phyloP scores from a whole-genome alignment of 1,284 basidiomycete genomes.

The Sutorius eximius region DNA sequence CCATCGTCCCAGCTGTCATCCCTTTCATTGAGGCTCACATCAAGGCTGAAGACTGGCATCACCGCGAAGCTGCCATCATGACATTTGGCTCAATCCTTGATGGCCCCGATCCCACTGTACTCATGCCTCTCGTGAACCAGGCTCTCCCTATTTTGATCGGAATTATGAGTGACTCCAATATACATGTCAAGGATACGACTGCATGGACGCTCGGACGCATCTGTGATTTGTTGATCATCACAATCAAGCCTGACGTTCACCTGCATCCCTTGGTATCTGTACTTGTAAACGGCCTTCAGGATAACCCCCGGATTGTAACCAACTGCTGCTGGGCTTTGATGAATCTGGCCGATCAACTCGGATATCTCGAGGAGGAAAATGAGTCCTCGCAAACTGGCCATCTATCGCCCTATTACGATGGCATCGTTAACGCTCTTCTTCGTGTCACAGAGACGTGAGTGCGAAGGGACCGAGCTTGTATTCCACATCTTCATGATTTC shows the following conservation, averaged over 20 bases:
- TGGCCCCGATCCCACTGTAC: slow-evolving; percentile 85
- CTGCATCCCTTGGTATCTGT: slow-evolving; percentile 83
- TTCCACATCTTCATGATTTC: slow-evolving; percentile 14
- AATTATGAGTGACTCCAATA: slow-evolving; percentile 89
- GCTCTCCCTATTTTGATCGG: slow-evolving; percentile 92
- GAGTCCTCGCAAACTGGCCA: slow-evolving; percentile 50
- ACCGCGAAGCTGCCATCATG: slow-evolving; percentile 97
- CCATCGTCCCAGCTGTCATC: slow-evolving; percentile 90
- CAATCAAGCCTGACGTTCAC: slow-evolving; percentile 90
- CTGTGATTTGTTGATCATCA: slow-evolving; percentile 85
- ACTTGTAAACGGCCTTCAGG: slow-evolving; percentile 80
- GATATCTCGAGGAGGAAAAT: slow-evolving; percentile 61
- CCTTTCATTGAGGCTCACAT: slow-evolving; percentile 99
- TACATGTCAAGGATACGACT: slow-evolving; percentile 94
- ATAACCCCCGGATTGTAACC: slow-evolving; percentile 84
- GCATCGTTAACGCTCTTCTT: slow-evolving; percentile 79
- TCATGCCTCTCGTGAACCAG: slow-evolving; percentile 91
- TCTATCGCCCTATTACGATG: slow-evolving; percentile 90
- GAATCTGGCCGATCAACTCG: slow-evolving; percentile 89
- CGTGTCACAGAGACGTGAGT: slow-evolving; percentile 82
- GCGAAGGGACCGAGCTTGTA: not conserved
- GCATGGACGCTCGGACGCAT: slow-evolving; percentile 98
- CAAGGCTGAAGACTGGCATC: slow-evolving; percentile 89
- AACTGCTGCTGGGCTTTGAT: slow-evolving; percentile 98
- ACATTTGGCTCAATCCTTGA: slow-evolving; percentile 98